These are phyloP conservation scores for bread wheat (Triticum aestivum) DNA, from an alignment of 176 grass and related monocot species.

Conservation along the genomic window DNA sequence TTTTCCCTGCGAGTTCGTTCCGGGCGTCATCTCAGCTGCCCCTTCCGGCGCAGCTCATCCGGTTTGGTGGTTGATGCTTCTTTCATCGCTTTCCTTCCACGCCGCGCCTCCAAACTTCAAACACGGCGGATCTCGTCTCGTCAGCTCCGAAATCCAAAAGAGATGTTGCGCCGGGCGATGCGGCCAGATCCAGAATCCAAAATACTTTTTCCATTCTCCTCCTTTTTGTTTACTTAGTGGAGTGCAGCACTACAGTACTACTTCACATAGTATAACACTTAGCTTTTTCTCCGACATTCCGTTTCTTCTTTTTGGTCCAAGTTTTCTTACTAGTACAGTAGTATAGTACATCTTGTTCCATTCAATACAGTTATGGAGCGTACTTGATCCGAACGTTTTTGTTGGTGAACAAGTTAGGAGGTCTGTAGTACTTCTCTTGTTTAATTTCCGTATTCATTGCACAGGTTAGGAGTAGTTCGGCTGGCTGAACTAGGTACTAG, in stretches of 20 bases:
- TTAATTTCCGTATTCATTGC: constrained; percentile 22
- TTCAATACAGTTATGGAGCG: neutral
- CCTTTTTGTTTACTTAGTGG: neutral
- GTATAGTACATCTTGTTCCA: neutral
- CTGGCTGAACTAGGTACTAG: neutral
- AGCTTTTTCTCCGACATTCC: neutral
- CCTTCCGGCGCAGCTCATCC: neutral
- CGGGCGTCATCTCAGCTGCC: too few species aligned
- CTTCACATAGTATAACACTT: too few species aligned
- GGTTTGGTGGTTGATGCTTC: neutral
- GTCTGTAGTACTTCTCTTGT: neutral
- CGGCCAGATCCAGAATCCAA: constrained; percentile 4
- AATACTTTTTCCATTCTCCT: neutral
- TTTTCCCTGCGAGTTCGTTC: too few species aligned
- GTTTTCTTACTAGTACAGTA: neutral
- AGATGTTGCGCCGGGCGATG: neutral
- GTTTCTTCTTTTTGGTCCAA: neutral
- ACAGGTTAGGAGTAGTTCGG: neutral
- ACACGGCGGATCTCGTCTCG: neutral
- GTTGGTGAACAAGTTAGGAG: neutral
- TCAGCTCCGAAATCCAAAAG: too few species aligned
- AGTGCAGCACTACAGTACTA: too few species aligned
- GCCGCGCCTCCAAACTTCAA: neutral
- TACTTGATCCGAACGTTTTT: constrained; percentile 4
- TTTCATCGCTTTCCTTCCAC: neutral